phyloP scores from a whole-genome alignment of 1,284 basidiomycete genomes.

The Rhodofomes roseus region DNA sequence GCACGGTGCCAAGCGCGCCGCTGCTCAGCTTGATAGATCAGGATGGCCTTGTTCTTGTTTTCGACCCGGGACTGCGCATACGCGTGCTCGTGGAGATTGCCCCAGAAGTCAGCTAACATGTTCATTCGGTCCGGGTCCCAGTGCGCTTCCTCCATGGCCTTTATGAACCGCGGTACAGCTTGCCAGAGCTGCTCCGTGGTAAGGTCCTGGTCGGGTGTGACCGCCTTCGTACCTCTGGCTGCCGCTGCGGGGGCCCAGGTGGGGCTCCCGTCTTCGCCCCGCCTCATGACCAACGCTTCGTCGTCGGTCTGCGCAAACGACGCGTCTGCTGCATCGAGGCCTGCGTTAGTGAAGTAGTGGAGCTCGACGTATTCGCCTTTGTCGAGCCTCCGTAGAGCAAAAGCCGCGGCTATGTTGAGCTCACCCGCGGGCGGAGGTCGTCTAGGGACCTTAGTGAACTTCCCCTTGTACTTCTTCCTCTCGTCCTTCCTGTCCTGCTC shows the following conservation, averaged over 20 bases:
- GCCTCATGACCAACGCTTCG: not conserved
- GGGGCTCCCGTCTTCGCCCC: not conserved
- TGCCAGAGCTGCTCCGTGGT: not conserved
- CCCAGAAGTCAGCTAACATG: not conserved
- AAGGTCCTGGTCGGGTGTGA: not conserved
- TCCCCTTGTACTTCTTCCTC: not conserved
- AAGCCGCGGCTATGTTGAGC: not conserved
- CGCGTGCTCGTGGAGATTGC: not conserved
- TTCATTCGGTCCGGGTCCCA: not conserved
- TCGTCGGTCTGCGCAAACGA: not conserved
- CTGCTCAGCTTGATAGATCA: not conserved
- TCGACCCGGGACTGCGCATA: not conserved
- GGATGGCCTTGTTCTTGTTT: not conserved
- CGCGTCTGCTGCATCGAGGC: not conserved
- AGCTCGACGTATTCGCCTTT: not conserved
- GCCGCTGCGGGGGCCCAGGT: not conserved
- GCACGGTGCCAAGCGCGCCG: not conserved
- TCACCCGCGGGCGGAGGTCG: not conserved
- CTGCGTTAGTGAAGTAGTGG: not conserved
- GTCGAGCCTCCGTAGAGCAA: not conserved
- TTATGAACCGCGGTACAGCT: not conserved
- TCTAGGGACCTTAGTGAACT: not conserved
- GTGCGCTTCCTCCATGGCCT: not conserved
- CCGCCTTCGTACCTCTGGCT: not conserved
- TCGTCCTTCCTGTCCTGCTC: not conserved